Base-by-base conservation (phyloP, 257 asterid genomes). In the Henckelia pumila region DNA sequence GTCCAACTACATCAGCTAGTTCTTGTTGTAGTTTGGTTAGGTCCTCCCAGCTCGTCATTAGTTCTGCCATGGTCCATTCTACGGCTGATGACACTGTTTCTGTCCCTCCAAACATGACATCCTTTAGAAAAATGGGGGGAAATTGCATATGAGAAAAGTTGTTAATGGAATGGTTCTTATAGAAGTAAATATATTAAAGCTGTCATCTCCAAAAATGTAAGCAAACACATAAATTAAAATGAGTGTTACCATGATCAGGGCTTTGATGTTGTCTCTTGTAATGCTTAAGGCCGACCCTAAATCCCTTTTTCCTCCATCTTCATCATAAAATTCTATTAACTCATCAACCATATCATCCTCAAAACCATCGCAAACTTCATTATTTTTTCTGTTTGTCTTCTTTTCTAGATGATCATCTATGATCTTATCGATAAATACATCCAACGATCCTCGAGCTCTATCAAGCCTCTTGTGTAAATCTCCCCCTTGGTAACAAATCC, bases 1-100 rank as follows among this genome's bases (percentile, higher is more conserved):
- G 16, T 3, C 82, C 82, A 0, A 80, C 75, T 0, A 74, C 76
- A 1, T 69, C n/a, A 11, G 25, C 70, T 1, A 80, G 73, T 19
- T 80, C 85, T 33, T 72, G 56, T 71, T 77, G 85, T 60, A 77
- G 70, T 5, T 64, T 80, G 30, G 64, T 26, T 1, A 80, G 68
- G 53, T 74, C 76, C 0, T 61, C 20, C 2, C 29, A 55, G 23
- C 72, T 76, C 49, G 57, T 64, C 64, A 80, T 29, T 29, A 80
- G 71, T 53, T 73, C 80, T 1, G 85, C 74, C 80, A 80, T 77
- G 24, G 82, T 72, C 82, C 85, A 80, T 10, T 80, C 82, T 37
- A 80, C 77, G 8, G 85, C 77, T 8, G 85, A 77, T 0, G 81
- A 82, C 11, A 77, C 79, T 2, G 85, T 80, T 64, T 77, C 85